Evolutionary conservation across 31 red algal species (phyloP), one percentile per base, ranked within the genome.

Genomic region (Endocladia muricata): DNA sequence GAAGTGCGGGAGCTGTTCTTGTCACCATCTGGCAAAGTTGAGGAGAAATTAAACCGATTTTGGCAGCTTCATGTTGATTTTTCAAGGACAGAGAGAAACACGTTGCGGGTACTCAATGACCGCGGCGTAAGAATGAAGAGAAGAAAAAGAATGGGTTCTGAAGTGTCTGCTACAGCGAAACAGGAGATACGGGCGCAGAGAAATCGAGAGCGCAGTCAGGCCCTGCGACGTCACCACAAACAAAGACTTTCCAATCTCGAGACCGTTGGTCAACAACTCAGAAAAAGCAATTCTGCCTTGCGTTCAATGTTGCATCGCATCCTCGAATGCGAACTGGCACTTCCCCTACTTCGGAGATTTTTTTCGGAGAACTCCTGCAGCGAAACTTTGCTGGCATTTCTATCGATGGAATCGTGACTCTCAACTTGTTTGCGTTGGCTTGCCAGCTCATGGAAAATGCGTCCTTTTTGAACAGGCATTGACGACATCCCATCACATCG

Each of bases 141-240:
- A 67, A 72, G 81, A 51, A 85, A 85, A 48, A 36, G 81, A 68
- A 85, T 85, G 81, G 81, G 81, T 19, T 40, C 81, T 13, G 81
- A 85, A 56, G 60, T 85, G 15, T 44, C 81, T 26, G 81, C 81
- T 2, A 61, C 64, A 48, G 81, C 74, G 41, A 85, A 85, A 39
- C 74, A 85, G 33, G 81, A 56, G 34, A 85, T 85, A 51, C 81
- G 81, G 6, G 81, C 81, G 3, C 70, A 85, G 44, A 85, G 81
- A 66, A 85, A 85, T 55, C 81, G 81, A 19, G 81, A 85, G 69
- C 37, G 81, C 21, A 85, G 81, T 63, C 81, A 85, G 52, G 81
- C 70, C 7, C 59, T 85, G 28, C 69, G 81, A 36, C 49, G 58
- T 23, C 59, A 85, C 55, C 69, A 76, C 59, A 85, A 85, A 71